These are phyloP conservation scores for Phaeophleospora eucalypticola DNA, from an alignment of 2,329 filamentous ascomycete genomes.

Conservation along the genomic window DNA sequence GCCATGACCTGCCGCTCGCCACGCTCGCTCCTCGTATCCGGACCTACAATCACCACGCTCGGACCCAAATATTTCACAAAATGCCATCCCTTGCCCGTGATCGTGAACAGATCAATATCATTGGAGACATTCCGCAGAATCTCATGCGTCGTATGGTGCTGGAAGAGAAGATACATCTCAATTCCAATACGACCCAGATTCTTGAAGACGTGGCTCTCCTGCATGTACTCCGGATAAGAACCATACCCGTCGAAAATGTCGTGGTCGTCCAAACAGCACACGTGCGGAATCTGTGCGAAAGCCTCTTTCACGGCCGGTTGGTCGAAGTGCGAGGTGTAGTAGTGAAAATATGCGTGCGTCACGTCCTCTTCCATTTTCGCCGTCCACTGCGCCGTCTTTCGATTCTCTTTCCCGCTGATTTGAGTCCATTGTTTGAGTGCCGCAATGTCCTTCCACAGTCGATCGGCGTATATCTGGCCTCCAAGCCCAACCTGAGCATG, in stretches of 20 bases:
- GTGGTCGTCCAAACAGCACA: slow-evolving; percentile 91
- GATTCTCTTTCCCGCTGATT: slow-evolving; percentile 86
- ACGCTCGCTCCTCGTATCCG: slow-evolving; percentile 87
- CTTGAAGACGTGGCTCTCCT: slow-evolving; percentile 94
- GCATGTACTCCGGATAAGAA: slow-evolving; percentile 97
- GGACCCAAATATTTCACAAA: slow-evolving; percentile 96
- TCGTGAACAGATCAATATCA: slow-evolving; percentile 89
- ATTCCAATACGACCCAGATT: slow-evolving; percentile 94
- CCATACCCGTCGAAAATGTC: slow-evolving; percentile 98
- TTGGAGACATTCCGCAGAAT: slow-evolving; percentile 84
- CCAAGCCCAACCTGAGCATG: slow-evolving; percentile 89
- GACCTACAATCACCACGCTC: slow-evolving; percentile 81
- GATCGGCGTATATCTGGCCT: slow-evolving; percentile 91
- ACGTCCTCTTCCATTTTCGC: slow-evolving; percentile 94
- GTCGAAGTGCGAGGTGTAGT: slow-evolving; percentile 97
- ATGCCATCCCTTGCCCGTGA: slow-evolving; percentile 97
- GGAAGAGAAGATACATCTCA: slow-evolving; percentile 97
- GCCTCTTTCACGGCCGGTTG: slow-evolving; percentile 91
- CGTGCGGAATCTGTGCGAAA: slow-evolving; percentile 93
- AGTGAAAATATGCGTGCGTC: slow-evolving; percentile 95
- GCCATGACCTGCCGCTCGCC: slow-evolving; percentile 90
- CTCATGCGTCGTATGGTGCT: slow-evolving; percentile 94
- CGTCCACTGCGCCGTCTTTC: slow-evolving; percentile 88
- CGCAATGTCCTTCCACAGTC: slow-evolving; percentile 93
- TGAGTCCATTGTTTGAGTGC: slow-evolving; percentile 91